Evolutionary conservation across 371 early-diverging fungal genomes (phyloP).

Genomic region (Mucor piriformis): DNA sequence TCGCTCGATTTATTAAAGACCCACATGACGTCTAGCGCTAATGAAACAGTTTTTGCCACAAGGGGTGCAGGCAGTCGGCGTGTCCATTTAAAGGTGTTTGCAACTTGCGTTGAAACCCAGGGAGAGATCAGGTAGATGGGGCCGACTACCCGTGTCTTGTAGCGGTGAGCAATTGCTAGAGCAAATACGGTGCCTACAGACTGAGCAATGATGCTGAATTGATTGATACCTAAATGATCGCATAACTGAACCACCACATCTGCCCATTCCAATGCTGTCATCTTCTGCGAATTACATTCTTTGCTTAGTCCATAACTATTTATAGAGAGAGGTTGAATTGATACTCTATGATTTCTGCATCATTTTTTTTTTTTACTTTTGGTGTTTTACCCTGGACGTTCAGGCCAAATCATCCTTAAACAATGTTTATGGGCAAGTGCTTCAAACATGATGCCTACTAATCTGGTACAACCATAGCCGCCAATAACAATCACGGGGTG

Average conservation of each 20-base stretch:
- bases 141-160: conserved; percentile 39
- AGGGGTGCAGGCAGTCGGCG: conserved; percentile 46
- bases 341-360: too few relatives aligned
- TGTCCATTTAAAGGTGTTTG: conserved; percentile 59
- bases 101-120: conserved; percentile 54
- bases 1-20: conserved; percentile 32
- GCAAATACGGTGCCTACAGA: conserved; percentile 56
- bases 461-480: conserved; percentile 49
- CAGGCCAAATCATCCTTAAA: conserved; percentile 52
- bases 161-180: conserved; percentile 41
- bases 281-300: conserved; percentile 39
- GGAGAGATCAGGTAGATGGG: conserved; percentile 53
- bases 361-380: not conserved
- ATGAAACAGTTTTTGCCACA: conserved; percentile 43
- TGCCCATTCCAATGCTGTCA: conserved; percentile 53
- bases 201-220: conserved; percentile 51
- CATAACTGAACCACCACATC: conserved; percentile 50
- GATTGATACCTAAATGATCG: conserved; percentile 32
- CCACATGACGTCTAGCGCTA: conserved; percentile 57
- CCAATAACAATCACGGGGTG: conserved; percentile 53
- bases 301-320: conserved; percentile 50
- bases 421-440: conserved; percentile 39
- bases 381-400: conserved; percentile 49
- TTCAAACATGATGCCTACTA: conserved; percentile 58
- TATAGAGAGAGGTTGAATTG: not conserved